phyloP scores from a whole-genome alignment of 805 yeast species.

The Zygosaccharomyces siamensis region DNA sequence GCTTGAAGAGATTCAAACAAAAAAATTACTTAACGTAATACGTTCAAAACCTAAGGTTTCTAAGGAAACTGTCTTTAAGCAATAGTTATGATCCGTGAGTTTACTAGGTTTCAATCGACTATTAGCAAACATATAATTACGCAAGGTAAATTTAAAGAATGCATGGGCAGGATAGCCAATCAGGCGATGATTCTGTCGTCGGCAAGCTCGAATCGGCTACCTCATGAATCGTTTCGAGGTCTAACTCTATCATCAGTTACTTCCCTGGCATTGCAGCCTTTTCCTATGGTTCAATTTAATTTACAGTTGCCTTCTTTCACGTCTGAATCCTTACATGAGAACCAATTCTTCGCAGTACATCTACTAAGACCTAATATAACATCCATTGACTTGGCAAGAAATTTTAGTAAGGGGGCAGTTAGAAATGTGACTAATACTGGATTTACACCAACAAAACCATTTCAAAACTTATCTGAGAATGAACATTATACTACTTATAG shows the following conservation, averaged over 20 bases:
- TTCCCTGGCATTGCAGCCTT: conserved; percentile 73
- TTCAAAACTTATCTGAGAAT: conserved; percentile 37
- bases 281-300: conserved; percentile 78
- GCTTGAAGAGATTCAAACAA: neutral
- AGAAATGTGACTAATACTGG: conserved; percentile 28
- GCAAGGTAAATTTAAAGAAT: conserved; percentile 32
- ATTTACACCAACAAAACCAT: conserved; percentile 48
- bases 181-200: conserved; percentile 60
- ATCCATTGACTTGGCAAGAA: conserved; percentile 57
- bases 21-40: neutral
- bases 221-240: conserved; percentile 41
- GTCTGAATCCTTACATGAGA: conserved; percentile 56
- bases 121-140: conserved; percentile 14
- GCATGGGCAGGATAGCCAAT: conserved; percentile 45
- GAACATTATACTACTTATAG: conserved; percentile 36
- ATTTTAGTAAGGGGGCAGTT: conserved; percentile 55
- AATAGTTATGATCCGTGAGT: conserved; percentile 7
- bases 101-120: conserved; percentile 14
- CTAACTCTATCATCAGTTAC: conserved; percentile 83
- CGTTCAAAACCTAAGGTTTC: neutral
- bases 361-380: conserved; percentile 56
- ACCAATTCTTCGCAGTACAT: conserved; percentile 65
- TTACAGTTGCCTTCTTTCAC: conserved; percentile 83
- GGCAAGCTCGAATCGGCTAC: conserved; percentile 34
- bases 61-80: neutral